phyloP scores from a whole-genome alignment of 495 filamentous ascomycete species.

The Thermothielavioides terrestris region DNA sequence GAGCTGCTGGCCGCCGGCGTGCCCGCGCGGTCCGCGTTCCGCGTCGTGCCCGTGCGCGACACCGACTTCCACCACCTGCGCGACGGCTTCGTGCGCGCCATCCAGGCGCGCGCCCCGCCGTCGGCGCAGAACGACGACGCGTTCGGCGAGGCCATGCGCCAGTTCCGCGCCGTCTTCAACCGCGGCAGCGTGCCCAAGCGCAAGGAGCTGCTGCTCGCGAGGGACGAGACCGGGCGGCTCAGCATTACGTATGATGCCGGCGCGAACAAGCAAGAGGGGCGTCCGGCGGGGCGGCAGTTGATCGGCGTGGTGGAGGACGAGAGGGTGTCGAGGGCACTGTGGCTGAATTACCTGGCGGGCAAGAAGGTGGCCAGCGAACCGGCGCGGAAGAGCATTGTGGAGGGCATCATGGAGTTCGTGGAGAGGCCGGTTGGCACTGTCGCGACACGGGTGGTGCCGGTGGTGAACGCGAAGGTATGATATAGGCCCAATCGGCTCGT shows the following conservation, averaged over 20 bases:
- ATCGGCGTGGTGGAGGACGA: slow-evolving; percentile 69
- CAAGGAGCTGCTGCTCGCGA: slow-evolving; percentile 61
- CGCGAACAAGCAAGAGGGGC: slow-evolving; percentile 36
- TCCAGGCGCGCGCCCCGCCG: slow-evolving; percentile 56
- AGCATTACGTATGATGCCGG: slow-evolving; percentile 59
- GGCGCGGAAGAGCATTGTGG: slow-evolving; percentile 71
- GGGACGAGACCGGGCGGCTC: slow-evolving; percentile 57
- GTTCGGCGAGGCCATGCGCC: slow-evolving; percentile 61
- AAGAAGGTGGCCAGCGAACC: slow-evolving; percentile 78
- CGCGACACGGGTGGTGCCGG: slow-evolving; percentile 52
- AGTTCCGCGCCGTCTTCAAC: slow-evolving; percentile 71
- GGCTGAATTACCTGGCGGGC: slow-evolving; percentile 84
- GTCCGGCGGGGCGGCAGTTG: slow-evolving; percentile 28
- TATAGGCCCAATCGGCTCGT: no score
- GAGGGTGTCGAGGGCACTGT: slow-evolving; percentile 69
- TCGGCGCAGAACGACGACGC: slow-evolving; percentile 46
- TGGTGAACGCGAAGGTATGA: background rate
- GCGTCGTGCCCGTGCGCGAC: slow-evolving; percentile 75
- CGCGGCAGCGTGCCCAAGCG: slow-evolving; percentile 66
- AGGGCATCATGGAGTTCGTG: slow-evolving; percentile 80
- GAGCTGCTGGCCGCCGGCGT: slow-evolving; percentile 54
- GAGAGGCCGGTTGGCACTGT: slow-evolving; percentile 84
- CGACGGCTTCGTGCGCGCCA: slow-evolving; percentile 80
- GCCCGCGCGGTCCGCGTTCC: slow-evolving; percentile 57
- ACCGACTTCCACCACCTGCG: slow-evolving; percentile 88